phyloP scores from a whole-genome alignment of 345 rosid genomes.

The Garcia nutans region DNA sequence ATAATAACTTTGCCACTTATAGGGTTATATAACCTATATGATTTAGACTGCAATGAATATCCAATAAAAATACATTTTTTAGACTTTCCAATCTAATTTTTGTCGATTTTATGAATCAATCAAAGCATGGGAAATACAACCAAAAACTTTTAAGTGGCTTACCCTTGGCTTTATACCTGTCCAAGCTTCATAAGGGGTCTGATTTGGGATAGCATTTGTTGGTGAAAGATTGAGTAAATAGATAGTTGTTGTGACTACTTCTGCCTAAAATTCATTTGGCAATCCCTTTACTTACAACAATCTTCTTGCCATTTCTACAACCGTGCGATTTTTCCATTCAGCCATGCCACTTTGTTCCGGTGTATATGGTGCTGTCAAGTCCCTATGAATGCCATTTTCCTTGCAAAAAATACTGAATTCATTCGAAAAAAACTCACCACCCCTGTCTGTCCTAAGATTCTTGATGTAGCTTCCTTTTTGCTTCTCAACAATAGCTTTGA shows the following conservation, averaged over 20 bases:
- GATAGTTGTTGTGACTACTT: neutral
- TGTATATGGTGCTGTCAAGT: neutral
- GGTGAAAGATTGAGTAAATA: neutral
- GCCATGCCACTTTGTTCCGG: neutral
- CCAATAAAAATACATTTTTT: neutral
- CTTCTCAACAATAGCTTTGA: neutral
- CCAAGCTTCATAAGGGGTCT: neutral
- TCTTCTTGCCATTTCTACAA: neutral
- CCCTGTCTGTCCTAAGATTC: neutral
- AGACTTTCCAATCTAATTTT: neutral
- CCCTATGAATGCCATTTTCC: neutral
- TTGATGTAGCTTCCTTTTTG: neutral
- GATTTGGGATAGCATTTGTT: neutral
- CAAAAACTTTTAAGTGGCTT: neutral
- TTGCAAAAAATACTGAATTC: too few relatives aligned
- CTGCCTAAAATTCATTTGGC: neutral
- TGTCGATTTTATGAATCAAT: neutral
- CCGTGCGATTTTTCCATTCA: neutral
- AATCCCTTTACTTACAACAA: neutral
- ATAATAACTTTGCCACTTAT: neutral
- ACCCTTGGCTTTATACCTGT: neutral
- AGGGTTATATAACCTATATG: neutral
- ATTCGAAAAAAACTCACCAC: neutral
- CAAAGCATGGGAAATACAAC: neutral
- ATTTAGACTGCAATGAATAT: neutral